These are phyloP conservation scores for Umbelopsis sp. DNA, from an alignment of 371 early-diverging fungal genomes.

Conservation along the genomic window DNA sequence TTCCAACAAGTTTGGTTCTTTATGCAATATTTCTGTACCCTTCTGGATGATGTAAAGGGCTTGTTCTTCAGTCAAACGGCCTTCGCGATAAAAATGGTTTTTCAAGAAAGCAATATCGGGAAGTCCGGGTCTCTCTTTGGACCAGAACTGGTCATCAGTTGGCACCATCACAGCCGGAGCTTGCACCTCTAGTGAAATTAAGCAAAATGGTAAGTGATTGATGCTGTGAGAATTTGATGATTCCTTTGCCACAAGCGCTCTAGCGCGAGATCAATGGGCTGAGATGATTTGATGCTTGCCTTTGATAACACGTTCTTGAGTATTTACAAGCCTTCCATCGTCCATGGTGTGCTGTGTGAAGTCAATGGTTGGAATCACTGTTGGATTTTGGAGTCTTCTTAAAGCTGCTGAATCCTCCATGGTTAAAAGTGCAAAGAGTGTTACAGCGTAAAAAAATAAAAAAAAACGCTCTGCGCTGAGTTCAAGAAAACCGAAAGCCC, in stretches of 20 bases:
- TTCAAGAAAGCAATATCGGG: constrained; percentile 84
- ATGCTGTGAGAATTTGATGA: neutral
- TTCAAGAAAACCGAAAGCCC: neutral
- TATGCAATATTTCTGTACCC: constrained; percentile 73
- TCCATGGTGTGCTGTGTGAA: constrained; percentile 78
- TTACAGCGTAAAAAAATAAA: neutral
- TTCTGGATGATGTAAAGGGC: constrained; percentile 81
- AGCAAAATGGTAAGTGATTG: neutral
- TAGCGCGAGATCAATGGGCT: neutral
- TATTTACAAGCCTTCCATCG: constrained; percentile 77
- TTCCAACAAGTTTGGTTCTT: constrained; percentile 86
- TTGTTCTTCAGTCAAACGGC: constrained; percentile 90
- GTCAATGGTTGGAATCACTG: constrained; percentile 59
- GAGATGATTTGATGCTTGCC: constrained; percentile 45
- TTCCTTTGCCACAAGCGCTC: neutral
- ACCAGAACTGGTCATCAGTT: constrained; percentile 56
- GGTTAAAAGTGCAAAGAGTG: neutral
- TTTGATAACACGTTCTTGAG: constrained; percentile 77
- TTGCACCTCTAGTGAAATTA: constrained; percentile 43
- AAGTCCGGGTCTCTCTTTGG: constrained; percentile 70
- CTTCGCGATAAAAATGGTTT: constrained; percentile 89
- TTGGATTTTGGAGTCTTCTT: constrained; percentile 32
- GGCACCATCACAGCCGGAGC: constrained; percentile 59
- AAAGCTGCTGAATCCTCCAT: constrained; percentile 24
- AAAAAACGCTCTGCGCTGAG: neutral